Evolutionary conservation across 1,139 yeast species (phyloP).

Genomic region (Meyerozyma athensensis): DNA sequence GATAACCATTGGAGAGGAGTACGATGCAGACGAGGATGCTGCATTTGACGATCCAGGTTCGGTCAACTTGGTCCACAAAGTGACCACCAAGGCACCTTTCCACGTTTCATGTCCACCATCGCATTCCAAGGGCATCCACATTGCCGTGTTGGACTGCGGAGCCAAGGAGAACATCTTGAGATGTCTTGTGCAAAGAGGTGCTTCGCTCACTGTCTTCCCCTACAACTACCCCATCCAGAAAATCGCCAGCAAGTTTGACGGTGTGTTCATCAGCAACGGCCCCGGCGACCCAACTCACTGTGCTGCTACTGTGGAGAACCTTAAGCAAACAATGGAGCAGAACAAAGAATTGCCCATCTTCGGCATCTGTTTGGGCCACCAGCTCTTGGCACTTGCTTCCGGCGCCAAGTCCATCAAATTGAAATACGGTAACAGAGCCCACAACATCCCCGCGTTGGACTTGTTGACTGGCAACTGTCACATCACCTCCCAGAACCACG

Average conservation of each 20-base stretch:
- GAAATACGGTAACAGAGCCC: conserved; percentile 98
- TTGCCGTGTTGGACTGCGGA: conserved; percentile 95
- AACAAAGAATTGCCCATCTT: conserved; percentile 78
- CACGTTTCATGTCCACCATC: conserved; percentile 68
- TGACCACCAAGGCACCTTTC: conserved; percentile 93
- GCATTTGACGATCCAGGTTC: conserved; percentile 92
- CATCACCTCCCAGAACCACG: conserved; percentile 97
- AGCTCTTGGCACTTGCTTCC: conserved; percentile 85
- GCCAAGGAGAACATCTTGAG: conserved; percentile 95
- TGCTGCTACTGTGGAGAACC: conserved; percentile 68
- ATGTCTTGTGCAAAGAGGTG: conserved; percentile 91
- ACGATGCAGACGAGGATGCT: conserved; percentile 87
- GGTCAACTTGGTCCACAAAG: conserved; percentile 86
- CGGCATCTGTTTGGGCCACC: conserved; percentile 97
- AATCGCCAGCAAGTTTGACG: conserved; percentile 89
- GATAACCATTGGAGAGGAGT: conserved; percentile 84
- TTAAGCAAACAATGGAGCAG: conserved; percentile 63
- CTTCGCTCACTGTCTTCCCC: conserved; percentile 93
- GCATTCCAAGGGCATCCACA: conserved; percentile 57
- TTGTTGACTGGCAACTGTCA: conserved; percentile 87
- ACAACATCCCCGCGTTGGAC: conserved; percentile 94
- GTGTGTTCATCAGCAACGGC: conserved; percentile 91
- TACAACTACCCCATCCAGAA: conserved; percentile 90
- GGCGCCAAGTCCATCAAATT: conserved; percentile 91
- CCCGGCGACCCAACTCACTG: conserved; percentile 99